Conservation (phyloP, 169 alveolate genomes). For the Plasmodium blacklocki region DNA sequence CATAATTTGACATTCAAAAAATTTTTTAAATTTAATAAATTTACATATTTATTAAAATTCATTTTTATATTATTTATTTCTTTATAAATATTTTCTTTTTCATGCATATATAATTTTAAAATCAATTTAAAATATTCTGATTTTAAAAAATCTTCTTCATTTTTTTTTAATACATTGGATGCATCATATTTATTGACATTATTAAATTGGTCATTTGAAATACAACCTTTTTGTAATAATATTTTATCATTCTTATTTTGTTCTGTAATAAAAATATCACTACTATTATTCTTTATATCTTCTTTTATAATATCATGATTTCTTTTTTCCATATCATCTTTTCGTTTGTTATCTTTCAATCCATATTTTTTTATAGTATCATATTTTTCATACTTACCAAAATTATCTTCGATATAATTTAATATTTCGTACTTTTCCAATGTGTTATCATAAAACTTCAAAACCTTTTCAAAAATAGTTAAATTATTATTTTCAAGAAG, state of each 20-base stretch:
- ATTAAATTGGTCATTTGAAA: neutral
- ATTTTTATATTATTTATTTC: constrained; percentile 62
- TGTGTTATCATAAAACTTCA: constrained; percentile 41
- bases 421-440: constrained; percentile 41
- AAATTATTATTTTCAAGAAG: constrained; percentile 32
- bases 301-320: neutral
- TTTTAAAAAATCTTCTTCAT: constrained; percentile 14
- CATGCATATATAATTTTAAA: constrained; percentile 51
- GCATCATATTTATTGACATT: neutral
- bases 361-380: neutral
- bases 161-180: neutral
- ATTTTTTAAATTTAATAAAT: constrained; percentile 79
- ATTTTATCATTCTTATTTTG: neutral
- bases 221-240: neutral
- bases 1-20: constrained; percentile 66
- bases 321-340: neutral
- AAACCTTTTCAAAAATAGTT: constrained; percentile 68
- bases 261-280: neutral
- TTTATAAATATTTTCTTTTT: constrained; percentile 48
- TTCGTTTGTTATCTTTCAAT: neutral
- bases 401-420: constrained; percentile 43
- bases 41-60: constrained; percentile 68
- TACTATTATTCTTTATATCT: neutral
- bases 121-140: constrained; percentile 28
- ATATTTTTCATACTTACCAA: constrained; percentile 6